Percentiles rank a stretch among this genome's conserved stretches.
phyloP scores from a whole-genome alignment of 75 land plant genomes.

The Chamaecyparis obtusa region DNA sequence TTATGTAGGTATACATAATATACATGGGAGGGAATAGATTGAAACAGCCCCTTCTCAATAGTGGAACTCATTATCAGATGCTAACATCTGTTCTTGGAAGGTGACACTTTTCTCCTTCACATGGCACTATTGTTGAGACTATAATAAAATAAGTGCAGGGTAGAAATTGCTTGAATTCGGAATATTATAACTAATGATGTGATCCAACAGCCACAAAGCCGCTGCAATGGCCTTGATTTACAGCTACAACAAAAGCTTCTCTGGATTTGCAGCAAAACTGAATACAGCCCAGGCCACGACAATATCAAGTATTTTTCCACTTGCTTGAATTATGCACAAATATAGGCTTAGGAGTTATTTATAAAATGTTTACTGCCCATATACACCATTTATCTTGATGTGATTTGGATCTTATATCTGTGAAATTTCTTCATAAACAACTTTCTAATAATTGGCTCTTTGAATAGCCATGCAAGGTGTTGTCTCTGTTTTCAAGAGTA shows the following conservation, averaged over 20 bases:
- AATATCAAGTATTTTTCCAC: constrained; percentile 30
- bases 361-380: not conserved
- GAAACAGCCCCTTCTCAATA: constrained; percentile 35
- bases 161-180: not conserved
- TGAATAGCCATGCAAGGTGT: constrained; percentile 58
- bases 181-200: not conserved
- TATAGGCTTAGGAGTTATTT: not conserved
- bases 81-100: constrained; percentile 51
- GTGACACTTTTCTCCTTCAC: constrained; percentile 15
- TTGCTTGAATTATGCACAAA: too few relatives aligned
- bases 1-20: constrained; percentile 51
- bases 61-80: constrained; percentile 37
- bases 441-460: not conserved
- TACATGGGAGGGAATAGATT: constrained; percentile 51
- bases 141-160: too few relatives aligned
- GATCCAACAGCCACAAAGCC: constrained; percentile 35
- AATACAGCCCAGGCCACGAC: constrained; percentile 42
- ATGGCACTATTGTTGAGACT: not conserved
- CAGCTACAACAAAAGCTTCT: constrained; percentile 61
- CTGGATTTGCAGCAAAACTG: constrained; percentile 70
- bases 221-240: constrained; percentile 47
- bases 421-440: not conserved
- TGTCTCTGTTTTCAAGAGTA: constrained; percentile 54
- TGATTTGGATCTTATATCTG: not conserved
- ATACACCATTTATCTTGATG: too few relatives aligned